Evolutionary conservation across 2,329 filamentous ascomycete species (phyloP), one percentile per base, ranked within the genome.

Genomic region (Aspergillus unguis): DNA sequence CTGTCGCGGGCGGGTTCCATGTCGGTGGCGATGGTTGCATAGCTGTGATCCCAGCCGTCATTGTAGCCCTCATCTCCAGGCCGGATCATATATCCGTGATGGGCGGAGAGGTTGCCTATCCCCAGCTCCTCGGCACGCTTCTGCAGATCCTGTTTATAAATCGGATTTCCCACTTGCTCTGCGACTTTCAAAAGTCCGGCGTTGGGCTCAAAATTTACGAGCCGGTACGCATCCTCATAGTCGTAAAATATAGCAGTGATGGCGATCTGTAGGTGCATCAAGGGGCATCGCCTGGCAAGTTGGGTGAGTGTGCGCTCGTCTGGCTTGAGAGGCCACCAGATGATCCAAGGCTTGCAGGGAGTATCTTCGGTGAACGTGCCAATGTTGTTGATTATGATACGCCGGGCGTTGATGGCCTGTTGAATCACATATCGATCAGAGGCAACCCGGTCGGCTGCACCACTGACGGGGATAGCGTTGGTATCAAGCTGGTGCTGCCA

Each of bases 331-430:
- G 56, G 54, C 29, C 42, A 38, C 58, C 56, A 60, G 26, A 60
- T 60, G 9, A 60, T 23, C 38, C 38, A 42, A 7, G 38, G 38
- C 4, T 27, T 10, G 42, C 43, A 58, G 2, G 52, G 58, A 2
- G 50, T 55, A 28, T 54, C 51, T 42, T 60, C 40, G 40, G 52
- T 46, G 10, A 60, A 33, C 3, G 36, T 42, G 28, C 52, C 52
- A 36, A 60, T 52, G 43, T 62, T 53, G 50, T 59, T 59, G 44
- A 50, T 58, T 56, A 62, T 62, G 23, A 62, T 52, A 7, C 35
- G 53, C 6, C 58, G 56, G 7, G 58, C 54, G 45, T 57, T 56
- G 25, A 60, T 59, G 10, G 38, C 38, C 0, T 23, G 10, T 42
- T 42, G 38, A 23, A 42, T 28, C 38, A 27, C 9, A 5, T 9